Conservation (phyloP, 495 filamentous ascomycete genomes). For the Talaromyces ruber region DNA sequence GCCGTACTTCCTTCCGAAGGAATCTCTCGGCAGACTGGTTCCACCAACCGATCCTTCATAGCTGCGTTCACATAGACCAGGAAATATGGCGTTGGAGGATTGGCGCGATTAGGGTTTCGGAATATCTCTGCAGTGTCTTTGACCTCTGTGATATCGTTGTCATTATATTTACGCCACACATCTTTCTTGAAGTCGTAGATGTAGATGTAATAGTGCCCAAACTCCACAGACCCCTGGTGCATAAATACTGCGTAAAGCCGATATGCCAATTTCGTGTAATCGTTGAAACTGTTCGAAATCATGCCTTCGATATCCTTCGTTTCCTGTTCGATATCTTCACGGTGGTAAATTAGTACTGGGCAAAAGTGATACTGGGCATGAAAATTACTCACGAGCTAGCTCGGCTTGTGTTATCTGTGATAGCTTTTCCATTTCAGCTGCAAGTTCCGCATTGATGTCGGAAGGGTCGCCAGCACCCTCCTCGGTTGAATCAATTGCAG, state of each 20-base stretch:
- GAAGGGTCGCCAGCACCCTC: slow-evolving; percentile 19
- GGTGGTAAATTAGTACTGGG: neutral
- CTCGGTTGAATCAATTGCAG: slow-evolving; percentile 13
- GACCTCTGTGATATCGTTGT: slow-evolving; percentile 67
- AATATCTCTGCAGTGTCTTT: slow-evolving; percentile 57
- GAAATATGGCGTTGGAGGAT: slow-evolving; percentile 74
- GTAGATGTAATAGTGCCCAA: slow-evolving; percentile 96
- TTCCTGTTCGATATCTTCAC: slow-evolving; percentile 37
- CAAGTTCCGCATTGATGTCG: slow-evolving; percentile 19
- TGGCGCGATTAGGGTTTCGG: slow-evolving; percentile 46
- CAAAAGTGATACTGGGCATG: neutral
- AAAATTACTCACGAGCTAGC: slow-evolving; percentile 24
- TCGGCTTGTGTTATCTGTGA: slow-evolving; percentile 25
- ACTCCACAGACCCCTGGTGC: slow-evolving; percentile 61
- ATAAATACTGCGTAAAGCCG: slow-evolving; percentile 89
- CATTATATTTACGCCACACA: slow-evolving; percentile 92
- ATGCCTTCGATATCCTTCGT: slow-evolving; percentile 40
- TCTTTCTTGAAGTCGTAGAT: slow-evolving; percentile 77
- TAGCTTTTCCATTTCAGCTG: slow-evolving; percentile 22
- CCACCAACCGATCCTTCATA: slow-evolving; percentile 51
- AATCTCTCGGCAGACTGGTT: slow-evolving; percentile 46
- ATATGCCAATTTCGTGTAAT: slow-evolving; percentile 54
- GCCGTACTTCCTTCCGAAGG: slow-evolving; percentile 7
- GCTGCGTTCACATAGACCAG: slow-evolving; percentile 71
- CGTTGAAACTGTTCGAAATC: slow-evolving; percentile 56